Evolutionary conservation across 371 early-diverging fungal genomes (phyloP).

Genomic region (Mucor piriformis): DNA sequence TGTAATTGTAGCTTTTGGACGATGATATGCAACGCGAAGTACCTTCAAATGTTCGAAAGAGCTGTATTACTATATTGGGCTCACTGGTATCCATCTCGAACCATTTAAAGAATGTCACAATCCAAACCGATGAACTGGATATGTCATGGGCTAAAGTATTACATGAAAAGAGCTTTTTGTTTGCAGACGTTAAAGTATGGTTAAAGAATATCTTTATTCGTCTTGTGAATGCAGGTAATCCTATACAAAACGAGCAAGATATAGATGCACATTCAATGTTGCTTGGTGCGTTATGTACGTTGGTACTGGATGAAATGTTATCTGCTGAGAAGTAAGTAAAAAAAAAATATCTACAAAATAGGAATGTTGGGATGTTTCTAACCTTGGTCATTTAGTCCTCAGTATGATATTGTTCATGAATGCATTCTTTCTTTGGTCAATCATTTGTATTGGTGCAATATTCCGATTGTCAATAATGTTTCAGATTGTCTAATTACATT

Average conservation of each 20-base stretch:
- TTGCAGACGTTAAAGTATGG: slow-evolving; percentile 45
- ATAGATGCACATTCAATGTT: slow-evolving; percentile 61
- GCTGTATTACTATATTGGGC: slow-evolving; percentile 49
- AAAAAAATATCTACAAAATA: slow-evolving; percentile 4
- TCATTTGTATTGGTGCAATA: slow-evolving; percentile 67
- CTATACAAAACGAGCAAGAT: slow-evolving; percentile 34
- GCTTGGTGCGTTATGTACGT: slow-evolving; percentile 50
- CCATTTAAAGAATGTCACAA: slow-evolving; percentile 32
- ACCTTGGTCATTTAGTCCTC: slow-evolving; percentile 30
- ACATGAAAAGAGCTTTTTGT: slow-evolving; percentile 21
- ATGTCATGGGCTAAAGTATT: slow-evolving; percentile 27
- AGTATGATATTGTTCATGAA: slow-evolving; percentile 56
- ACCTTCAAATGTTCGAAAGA: slow-evolving; percentile 30
- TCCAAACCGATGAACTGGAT: slow-evolving; percentile 24
- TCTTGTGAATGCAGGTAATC: slow-evolving; percentile 41
- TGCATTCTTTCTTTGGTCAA: slow-evolving; percentile 65
- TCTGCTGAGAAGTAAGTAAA: slow-evolving; percentile 24
- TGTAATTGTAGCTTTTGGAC: slow-evolving; percentile 32
- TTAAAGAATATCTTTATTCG: slow-evolving; percentile 54
- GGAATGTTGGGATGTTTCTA: no score
- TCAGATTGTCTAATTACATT: slow-evolving; percentile 70
- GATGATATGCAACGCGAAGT: slow-evolving; percentile 24
- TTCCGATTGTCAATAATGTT: slow-evolving; percentile 65
- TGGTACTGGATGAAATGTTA: slow-evolving; percentile 62
- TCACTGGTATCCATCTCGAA: slow-evolving; percentile 47